phyloP scores from a whole-genome alignment of 2,329 filamentous ascomycete genomes.

The Leptoxyphium fumago region DNA sequence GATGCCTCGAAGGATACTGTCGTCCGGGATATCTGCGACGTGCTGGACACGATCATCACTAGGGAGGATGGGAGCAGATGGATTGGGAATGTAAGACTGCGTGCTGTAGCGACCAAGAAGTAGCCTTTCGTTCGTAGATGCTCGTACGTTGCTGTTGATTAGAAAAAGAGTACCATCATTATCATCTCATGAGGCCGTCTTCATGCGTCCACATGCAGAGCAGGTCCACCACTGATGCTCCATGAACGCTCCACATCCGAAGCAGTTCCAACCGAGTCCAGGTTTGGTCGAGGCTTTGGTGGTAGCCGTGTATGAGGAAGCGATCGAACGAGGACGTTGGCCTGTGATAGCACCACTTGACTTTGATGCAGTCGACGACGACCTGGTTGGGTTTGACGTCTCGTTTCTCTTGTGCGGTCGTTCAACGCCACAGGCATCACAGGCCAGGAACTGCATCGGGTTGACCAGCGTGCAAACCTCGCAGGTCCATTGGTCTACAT shows the following conservation, averaged over 20 bases:
- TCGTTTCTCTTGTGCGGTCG: constrained; percentile 25
- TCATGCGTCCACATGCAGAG: constrained; percentile 44
- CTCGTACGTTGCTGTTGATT: too few species aligned
- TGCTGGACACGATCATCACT: constrained; percentile 40
- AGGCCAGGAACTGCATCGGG: constrained; percentile 42
- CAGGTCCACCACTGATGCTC: constrained; percentile 52
- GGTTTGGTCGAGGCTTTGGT: constrained; percentile 23
- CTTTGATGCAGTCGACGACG: neutral
- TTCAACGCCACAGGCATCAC: constrained; percentile 45
- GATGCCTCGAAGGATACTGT: constrained; percentile 35
- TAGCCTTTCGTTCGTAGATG: neutral
- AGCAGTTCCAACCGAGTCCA: constrained; percentile 45
- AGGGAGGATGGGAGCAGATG: constrained; percentile 42
- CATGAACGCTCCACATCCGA: constrained; percentile 46
- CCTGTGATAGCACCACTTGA: neutral
- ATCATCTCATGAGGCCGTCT: constrained; percentile 15
- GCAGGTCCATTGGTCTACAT: constrained; percentile 40
- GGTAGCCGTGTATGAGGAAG: constrained; percentile 4
- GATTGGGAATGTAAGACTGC: constrained; percentile 33
- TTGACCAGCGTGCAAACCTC: constrained; percentile 48
- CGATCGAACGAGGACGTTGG: neutral
- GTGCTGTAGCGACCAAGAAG: constrained; percentile 24
- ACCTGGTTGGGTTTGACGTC: neutral
- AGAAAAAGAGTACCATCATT: too few species aligned
- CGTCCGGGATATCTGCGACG: constrained; percentile 39